Percentiles rank a stretch among this genome's conserved stretches.
Conservation (phyloP, 768 basidiomycete species). For the Tulasnella sp. region DNA sequence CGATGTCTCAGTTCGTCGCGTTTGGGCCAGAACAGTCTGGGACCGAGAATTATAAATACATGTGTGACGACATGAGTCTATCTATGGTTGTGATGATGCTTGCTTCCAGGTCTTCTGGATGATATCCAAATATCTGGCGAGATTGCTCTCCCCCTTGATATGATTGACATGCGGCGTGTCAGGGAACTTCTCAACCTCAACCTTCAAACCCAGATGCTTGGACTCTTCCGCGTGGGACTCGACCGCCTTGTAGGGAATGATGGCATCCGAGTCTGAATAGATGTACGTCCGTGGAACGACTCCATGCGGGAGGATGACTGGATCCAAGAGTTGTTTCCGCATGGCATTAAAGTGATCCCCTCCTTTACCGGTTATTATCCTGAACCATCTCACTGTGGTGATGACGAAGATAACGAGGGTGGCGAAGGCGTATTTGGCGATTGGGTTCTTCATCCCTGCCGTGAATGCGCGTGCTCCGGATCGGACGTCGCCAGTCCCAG, state of each 20-base stretch:
- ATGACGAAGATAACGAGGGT: background rate
- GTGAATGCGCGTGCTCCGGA: slow-evolving; percentile 17
- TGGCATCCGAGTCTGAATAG: slow-evolving; percentile 19
- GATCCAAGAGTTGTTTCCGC: slow-evolving; percentile 13
- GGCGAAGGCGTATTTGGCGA: background rate
- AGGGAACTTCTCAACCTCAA: slow-evolving; percentile 15
- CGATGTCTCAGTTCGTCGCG: no score
- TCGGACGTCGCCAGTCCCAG: slow-evolving; percentile 14
- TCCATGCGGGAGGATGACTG: slow-evolving; percentile 15
- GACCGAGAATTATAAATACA: no score
- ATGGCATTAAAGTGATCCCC: slow-evolving; percentile 1
- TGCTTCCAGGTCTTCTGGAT: slow-evolving; percentile 17
- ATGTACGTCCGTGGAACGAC: slow-evolving; percentile 20
- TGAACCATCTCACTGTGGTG: no score
- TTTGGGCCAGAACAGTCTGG: no score
- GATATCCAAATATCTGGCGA: slow-evolving; percentile 20
- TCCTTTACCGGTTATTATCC: background rate
- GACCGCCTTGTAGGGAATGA: slow-evolving; percentile 20
- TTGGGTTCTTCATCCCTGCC: slow-evolving; percentile 14
- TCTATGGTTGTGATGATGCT: no score
- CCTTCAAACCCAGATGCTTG: background rate
- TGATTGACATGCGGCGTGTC: slow-evolving; percentile 21
- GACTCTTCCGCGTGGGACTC: slow-evolving; percentile 19
- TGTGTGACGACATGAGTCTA: no score
- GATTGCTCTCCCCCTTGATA: slow-evolving; percentile 10